Evolutionary conservation across 129 eudicot species (phyloP).

Genomic region (Saposhnikovia divaricata): DNA sequence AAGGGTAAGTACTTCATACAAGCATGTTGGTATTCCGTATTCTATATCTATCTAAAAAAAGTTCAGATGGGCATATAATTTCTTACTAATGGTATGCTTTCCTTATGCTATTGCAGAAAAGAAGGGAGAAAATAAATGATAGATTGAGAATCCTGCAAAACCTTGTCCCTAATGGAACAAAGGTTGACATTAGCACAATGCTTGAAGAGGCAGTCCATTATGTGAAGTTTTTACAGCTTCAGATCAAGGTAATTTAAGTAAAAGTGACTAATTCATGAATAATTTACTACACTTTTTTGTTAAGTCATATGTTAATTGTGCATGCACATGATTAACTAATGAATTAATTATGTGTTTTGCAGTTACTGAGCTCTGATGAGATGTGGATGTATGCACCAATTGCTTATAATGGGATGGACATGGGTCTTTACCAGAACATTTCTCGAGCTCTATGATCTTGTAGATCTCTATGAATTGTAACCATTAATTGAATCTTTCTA

Average conservation of each 20-base stretch:
- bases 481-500: background rate
- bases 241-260: background rate
- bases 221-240: background rate
- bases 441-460: constrained; percentile 28
- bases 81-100: background rate
- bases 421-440: constrained; percentile 64
- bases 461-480: constrained; percentile 6
- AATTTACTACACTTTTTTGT: background rate
- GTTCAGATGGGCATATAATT: background rate
- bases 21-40: no score
- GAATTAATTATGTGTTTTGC: constrained; percentile 17
- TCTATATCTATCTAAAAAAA: no score
- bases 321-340: background rate
- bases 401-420: constrained; percentile 84
- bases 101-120: background rate
- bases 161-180: background rate
- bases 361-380: constrained; percentile 91
- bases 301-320: background rate
- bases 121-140: background rate
- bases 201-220: constrained; percentile 4
- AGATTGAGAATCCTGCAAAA: background rate
- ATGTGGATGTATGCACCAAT: constrained; percentile 96
- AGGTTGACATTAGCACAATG: constrained; percentile 7
- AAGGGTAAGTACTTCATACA: constrained; percentile 38
- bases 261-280: background rate